Evolutionary conservation across 1,284 basidiomycete genomes (phyloP), one percentile per base, ranked within the genome.

Genomic region (Pascua sp.): DNA sequence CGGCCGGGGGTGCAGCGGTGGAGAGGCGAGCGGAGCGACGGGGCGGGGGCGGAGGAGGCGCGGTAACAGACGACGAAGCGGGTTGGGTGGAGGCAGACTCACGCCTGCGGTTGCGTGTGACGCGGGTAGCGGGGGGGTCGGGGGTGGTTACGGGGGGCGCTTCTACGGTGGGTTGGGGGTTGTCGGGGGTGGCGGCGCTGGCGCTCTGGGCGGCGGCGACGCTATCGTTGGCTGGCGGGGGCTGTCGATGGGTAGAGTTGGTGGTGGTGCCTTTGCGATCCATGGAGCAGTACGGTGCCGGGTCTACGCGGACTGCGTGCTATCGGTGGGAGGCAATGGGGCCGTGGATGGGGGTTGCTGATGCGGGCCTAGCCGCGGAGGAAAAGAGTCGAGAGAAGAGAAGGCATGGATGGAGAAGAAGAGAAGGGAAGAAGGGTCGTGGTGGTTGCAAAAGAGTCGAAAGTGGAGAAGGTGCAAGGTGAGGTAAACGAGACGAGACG

Each of bases 21-120:
- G 69, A 71, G 16, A 72, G 55, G 11, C 71, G 68, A 24, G 71
- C 61, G 5, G 71, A 72, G 18, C 71, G 69, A 39, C 71, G 69
- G 24, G 53, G 62, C 0, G 41, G 24, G 15, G 38, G 49, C 5
- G 24, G 41, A 43, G 32, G 12, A 8, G 15, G n/a, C 12, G 16
- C 18, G 9, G 48, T 9, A 9, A 47, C 12, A n/a, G 48, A 17
- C 7, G 51, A 36, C 5, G 56, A 37, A 36, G 44, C 16, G 37
- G 24, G 13, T 5, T 38, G 38, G 11, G 41, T 46, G 8, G 51
- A 45, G 16, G 51, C 42, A n/a, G 44, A 37, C 39, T 44, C 45
- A 11, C 24, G 41, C 15, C 48, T 50, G 15, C 53, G 32, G 43
- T 17, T 43, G 32, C 47, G 53, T 11, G 39, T 54, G 49, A 53